A percentile compares a stretch with the other conserved stretches of the same genome.
These are phyloP conservation scores for Fusarium nygamai DNA, from an alignment of 2,329 filamentous ascomycete genomes.

Conservation along the genomic window DNA sequence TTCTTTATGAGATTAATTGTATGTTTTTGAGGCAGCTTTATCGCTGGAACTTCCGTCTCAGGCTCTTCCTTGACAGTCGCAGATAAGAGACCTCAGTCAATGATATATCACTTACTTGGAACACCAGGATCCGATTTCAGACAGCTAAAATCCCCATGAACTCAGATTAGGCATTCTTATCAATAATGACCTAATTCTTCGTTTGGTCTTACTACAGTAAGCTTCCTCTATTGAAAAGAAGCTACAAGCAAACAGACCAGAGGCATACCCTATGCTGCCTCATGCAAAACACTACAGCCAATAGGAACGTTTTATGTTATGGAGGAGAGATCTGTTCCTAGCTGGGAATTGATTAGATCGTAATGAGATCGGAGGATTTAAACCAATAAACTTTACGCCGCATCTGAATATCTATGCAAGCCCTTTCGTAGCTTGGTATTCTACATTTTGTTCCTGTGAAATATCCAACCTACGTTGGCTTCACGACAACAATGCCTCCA, in stretches of 20 bases:
- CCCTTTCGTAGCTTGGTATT: background rate
- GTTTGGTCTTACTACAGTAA: no score
- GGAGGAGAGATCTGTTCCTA: background rate
- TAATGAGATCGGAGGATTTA: background rate
- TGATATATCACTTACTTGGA: background rate
- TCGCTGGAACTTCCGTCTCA: background rate
- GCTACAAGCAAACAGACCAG: background rate
- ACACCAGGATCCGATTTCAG: no score
- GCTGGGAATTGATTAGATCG: no score
- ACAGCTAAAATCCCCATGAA: background rate
- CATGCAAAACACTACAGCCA: background rate
- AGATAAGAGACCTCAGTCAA: background rate
- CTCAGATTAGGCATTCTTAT: no score
- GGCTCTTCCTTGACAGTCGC: background rate
- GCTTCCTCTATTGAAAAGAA: background rate
- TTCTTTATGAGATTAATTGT: background rate
- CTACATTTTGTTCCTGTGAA: background rate
- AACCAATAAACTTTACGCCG: background rate
- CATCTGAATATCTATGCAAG: background rate
- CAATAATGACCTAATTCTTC: no score
- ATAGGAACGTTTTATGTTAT: background rate
- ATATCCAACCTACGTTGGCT: background rate
- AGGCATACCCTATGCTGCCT: background rate
- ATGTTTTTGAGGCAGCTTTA: background rate
- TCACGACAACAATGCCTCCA: background rate